Base-by-base conservation (phyloP, 768 basidiomycete genomes). In the Sutorius australiensis region DNA sequence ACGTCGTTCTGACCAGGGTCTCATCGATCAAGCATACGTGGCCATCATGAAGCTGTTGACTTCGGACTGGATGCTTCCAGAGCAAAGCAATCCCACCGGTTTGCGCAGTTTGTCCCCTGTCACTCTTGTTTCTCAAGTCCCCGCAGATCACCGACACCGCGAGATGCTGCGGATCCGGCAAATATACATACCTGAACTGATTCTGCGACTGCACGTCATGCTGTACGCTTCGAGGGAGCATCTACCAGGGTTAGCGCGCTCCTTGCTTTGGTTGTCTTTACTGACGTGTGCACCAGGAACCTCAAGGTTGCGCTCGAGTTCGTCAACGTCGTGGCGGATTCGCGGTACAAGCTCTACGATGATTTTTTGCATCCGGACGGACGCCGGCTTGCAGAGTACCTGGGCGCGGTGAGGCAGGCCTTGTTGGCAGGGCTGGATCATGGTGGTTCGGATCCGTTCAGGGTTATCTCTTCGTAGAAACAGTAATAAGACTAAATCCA, bases 121-220 rank as follows among this genome's bases (percentile, higher is more conserved):
- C 37, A 17, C 42, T 12, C 40, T 53, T 48, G 12, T 48, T 49
- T 42, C 33, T 50, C 24, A 60, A 9, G n/a, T n/a, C n/a, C 41
- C 5, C 79, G 81, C 70, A 38, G 79, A 84, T 43, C 78, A 77
- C 7, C 77, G 87, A 27, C 75, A 75, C 21, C 74, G 75, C 19
- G 91, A 95, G 56, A 79, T 95, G 42, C 71, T 80, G 12, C 82
- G 87, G n/a, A 87, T 95, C 47, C 83, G 94, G 38, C 86, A 93
- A 61, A 83, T 95, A 30, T 95, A 87, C 68, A 75, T 97, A 24
- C 95, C 94, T 0, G 93, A 97, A 66, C 77, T 98, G 19, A 82
- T 98, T 60, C 77, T 98, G 57, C 83, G 92, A 19, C 73, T 98
- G 2, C 94, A 98, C 63, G 75, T 80, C 40, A 72, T 87, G 46